Evolutionary conservation across 1,139 yeast genomes (phyloP), one percentile per base, ranked within the genome.

Genomic region (Candida sanyaensis): DNA sequence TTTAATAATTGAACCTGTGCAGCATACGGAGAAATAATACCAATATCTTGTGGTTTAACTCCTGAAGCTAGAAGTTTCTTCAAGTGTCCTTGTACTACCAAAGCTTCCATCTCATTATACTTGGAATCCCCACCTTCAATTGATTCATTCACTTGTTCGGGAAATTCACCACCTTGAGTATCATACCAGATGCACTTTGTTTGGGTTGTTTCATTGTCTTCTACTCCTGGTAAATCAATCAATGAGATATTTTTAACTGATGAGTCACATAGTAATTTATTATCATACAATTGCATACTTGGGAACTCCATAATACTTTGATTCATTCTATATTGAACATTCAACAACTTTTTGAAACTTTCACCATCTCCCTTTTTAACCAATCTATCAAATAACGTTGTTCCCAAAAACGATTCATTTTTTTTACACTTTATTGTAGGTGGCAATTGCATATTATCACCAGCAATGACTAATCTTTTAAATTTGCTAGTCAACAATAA

Each of bases 291-390:
- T 42, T 75, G 76, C 13, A 67, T 55, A 0, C 96, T 89, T 0
- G 97, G 87, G 58, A 89, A 93, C 45, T 71, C 69, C 96, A 91
- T 89, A 29, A 93, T 90, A 17, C 68, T 64, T 30, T 75, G 68
- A 62, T 90, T 87, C 98, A 93, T 91, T 53, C 98, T 75, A 61
- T 93, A 93, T 62, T 93, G 99, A 1, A 83, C 78, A 52, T 88
- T 78, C 49, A 93, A 71, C 43, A 80, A 63, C 50, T 69, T 71
- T 50, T 87, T 71, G 46, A 66, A 76, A 50, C 75, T 75, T 52
- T 85, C 72, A 1, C 78, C 71, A 23, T 65, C 59, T 38, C 78
- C 78, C 2, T 87, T 81, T 42, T 71, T 63, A 10, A 89, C 79
- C 36, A 93, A 66, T 46, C 97, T 69, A 62, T 92, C 98, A 63